A percentile compares a stretch with the other conserved stretches of the same genome.
Conservation (phyloP, 2,329 filamentous ascomycete species). For the Geosmithia putterillii region DNA sequence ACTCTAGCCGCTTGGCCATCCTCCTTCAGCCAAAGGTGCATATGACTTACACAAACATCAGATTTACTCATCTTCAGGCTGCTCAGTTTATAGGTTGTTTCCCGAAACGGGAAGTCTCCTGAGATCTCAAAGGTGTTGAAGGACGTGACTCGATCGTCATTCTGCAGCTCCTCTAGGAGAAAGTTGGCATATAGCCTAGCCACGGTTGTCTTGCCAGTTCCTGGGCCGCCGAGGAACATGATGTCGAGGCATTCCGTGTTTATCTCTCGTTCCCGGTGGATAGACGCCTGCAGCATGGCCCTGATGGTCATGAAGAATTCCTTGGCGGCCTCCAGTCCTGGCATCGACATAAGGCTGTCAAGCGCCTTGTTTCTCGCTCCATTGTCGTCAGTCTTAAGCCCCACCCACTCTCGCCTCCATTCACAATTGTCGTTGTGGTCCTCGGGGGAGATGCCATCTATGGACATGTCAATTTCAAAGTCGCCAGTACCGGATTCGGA, state of each 20-base stretch:
- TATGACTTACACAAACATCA: no score
- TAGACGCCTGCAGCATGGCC: conserved; percentile 34
- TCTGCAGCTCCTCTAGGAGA: conserved; percentile 15
- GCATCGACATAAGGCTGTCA: conserved; percentile 48
- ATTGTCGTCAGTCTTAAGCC: conserved; percentile 30
- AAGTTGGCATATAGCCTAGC: conserved; percentile 45
- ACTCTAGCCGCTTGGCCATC: no score
- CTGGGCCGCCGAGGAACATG: conserved; percentile 15
- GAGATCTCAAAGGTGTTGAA: no score
- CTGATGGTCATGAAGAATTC: conserved; percentile 33
- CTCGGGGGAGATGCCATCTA: conserved; percentile 15
- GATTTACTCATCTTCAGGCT: no score
- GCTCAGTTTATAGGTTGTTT: no score
- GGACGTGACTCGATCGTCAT: no score
- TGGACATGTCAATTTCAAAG: no score
- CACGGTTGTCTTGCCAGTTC: conserved; percentile 44
- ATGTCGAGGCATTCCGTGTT: conserved; percentile 25
- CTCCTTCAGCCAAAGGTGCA: no score
- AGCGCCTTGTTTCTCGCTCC: conserved; percentile 35
- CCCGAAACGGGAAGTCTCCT: no score
- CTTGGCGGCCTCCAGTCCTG: conserved; percentile 52
- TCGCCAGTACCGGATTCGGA: no score
- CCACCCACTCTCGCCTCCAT: conserved; percentile 17
- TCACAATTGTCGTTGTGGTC: conserved; percentile 17
- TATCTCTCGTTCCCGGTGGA: conserved; percentile 33